These are phyloP conservation scores for Blastobotrys niveus DNA, from an alignment of 1,139 yeast genomes.

Conservation along the genomic window DNA sequence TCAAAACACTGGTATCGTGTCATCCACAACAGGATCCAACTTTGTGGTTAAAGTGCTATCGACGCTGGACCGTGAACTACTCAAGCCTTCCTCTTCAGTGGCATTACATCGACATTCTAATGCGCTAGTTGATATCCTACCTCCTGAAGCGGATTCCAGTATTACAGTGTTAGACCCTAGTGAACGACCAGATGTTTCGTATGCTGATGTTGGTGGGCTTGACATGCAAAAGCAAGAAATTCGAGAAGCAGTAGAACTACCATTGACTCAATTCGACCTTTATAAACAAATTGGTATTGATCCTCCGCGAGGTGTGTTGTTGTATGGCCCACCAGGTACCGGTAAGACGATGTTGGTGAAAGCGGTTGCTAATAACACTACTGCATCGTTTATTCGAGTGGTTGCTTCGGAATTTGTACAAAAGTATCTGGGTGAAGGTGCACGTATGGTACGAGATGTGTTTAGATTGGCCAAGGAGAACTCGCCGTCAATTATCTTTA, in stretches of 20 bases:
- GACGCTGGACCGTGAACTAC: slow-evolving; percentile 87
- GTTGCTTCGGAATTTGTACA: slow-evolving; percentile 98
- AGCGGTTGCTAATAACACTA: slow-evolving; percentile 95
- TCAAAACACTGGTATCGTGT: slow-evolving; percentile 91
- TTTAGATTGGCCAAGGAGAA: slow-evolving; percentile 96
- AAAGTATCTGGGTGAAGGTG: slow-evolving; percentile 98
- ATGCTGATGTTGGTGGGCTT: slow-evolving; percentile 95
- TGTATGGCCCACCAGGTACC: slow-evolving; percentile 99
- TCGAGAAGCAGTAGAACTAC: slow-evolving; percentile 96
- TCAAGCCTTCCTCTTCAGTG: slow-evolving; percentile 92
- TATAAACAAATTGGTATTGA: slow-evolving; percentile 98
- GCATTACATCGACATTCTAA: slow-evolving; percentile 98
- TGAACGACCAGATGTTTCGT: slow-evolving; percentile 78
- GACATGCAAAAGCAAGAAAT: slow-evolving; percentile 99
- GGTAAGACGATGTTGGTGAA: slow-evolving; percentile 99
- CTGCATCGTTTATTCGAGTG: slow-evolving; percentile 93
- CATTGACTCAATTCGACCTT: slow-evolving; percentile 90
- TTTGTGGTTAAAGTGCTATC: slow-evolving; percentile 93
- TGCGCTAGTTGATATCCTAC: slow-evolving; percentile 92
- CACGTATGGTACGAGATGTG: slow-evolving; percentile 98
- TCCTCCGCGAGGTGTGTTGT: slow-evolving; percentile 95
- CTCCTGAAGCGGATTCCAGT: slow-evolving; percentile 98
- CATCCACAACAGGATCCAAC: slow-evolving; percentile 95
- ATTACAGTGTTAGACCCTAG: slow-evolving; percentile 92
- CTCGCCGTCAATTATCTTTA: slow-evolving; percentile 92